phyloP scores from a whole-genome alignment of 2,329 filamentous ascomycete species.

The Colletotrichum sp. region DNA sequence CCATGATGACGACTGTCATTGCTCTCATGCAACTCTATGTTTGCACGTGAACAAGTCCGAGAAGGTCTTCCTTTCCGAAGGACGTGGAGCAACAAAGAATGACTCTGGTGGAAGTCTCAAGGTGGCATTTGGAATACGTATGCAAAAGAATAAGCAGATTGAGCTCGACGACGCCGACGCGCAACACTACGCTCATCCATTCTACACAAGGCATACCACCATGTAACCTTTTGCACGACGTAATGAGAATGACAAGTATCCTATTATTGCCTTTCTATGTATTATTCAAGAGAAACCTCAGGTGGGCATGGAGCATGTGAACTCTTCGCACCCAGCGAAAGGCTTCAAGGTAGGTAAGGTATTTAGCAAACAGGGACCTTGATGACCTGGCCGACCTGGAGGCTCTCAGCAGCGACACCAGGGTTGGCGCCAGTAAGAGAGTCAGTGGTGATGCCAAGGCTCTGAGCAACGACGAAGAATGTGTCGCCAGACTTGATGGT shows the following conservation, averaged over 20 bases:
- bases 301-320: not conserved
- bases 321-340: not conserved
- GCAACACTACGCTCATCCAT: not conserved
- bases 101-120: not conserved
- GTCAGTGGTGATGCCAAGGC: constrained; percentile 56
- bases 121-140: not conserved
- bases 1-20: not conserved
- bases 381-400: not conserved
- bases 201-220: not conserved
- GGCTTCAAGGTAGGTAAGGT: not conserved
- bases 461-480: constrained; percentile 81
- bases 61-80: not conserved
- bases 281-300: not conserved
- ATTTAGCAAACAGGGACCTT: constrained; percentile 5
- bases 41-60: not conserved
- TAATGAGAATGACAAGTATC: not conserved
- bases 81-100: not conserved
- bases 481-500: constrained; percentile 81
- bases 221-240: not conserved
- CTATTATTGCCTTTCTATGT: not conserved
- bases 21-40: not conserved
- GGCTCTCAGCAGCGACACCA: not conserved
- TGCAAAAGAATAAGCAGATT: not conserved
- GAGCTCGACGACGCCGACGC: not conserved
- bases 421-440: constrained; percentile 2